Evolutionary conservation across 2,329 filamentous ascomycete genomes (phyloP), one percentile per base, ranked within the genome.

Genomic region (Ophiosphaerella narmari): DNA sequence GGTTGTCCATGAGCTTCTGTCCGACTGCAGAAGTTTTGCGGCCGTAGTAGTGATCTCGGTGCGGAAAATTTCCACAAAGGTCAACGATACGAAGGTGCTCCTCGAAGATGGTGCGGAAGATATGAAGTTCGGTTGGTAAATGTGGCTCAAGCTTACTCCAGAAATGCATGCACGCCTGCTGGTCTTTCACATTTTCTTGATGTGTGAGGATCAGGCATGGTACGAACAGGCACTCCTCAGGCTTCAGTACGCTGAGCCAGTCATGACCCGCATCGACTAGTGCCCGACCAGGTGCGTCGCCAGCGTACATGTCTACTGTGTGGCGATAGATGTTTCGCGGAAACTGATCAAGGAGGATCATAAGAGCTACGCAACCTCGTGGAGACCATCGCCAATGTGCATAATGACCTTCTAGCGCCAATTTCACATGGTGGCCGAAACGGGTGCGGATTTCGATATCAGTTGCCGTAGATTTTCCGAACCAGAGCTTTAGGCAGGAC

Each of bases 331-430:
- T 59, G 38, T 75, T 74, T 4, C 73, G 66, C 8, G 73, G 67
- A 39, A 74, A 71, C 52, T 75, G 72, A 53, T 75, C 72, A 6
- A 75, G 66, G 1, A 74, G 66, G n/a, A 75, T 56, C 33, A 75
- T 65, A 11, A 74, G 57, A 7, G 72, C 72, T 24, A 54, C 32
- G 35, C 47, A 54, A 13, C 51, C 51, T 18, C 51, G 51, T 7
- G 43, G 31, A 35, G 47, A 43, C 43, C 35, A 50, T 13, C 39
- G 45, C 51, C 51, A 54, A 35, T 47, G 39, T 31, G 47, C 46
- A 23, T 50, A 50, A 11, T 31, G 18, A 5, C 51, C 43, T 26
- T 43, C 39, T 16, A 54, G 47, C 18, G 43, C 51, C 23, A 38
- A 18, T 33, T 50, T 43, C 13, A 54, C 51, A 40, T 54, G 51